Evolutionary conservation across 495 filamentous ascomycete genomes (phyloP).

Genomic region (Aspergillus taichungensis): DNA sequence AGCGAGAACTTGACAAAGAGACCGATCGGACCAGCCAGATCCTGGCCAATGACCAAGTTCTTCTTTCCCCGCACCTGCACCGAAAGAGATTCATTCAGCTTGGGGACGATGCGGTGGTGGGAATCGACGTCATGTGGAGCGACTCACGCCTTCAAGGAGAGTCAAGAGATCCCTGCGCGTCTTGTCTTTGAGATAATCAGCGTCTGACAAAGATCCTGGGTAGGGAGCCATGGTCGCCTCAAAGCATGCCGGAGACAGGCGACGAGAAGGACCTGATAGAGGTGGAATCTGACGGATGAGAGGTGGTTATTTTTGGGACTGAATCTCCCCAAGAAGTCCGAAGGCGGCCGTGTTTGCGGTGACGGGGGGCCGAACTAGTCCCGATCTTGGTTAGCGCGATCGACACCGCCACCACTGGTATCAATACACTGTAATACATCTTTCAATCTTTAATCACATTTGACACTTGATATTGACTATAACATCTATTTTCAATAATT

Average conservation of each 20-base stretch:
- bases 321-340: no score
- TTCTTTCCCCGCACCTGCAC: constrained; percentile 92
- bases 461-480: no score
- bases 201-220: constrained; percentile 54
- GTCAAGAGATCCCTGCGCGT: constrained; percentile 77
- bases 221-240: constrained; percentile 51
- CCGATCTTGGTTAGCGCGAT: no score
- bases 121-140: background rate
- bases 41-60: constrained; percentile 88
- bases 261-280: constrained; percentile 3
- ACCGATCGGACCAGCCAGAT: constrained; percentile 80
- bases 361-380: no score
- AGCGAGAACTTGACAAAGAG: constrained; percentile 89
- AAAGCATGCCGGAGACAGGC: constrained; percentile 16
- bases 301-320: constrained; percentile 1
- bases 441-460: no score
- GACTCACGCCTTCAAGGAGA: constrained; percentile 85
- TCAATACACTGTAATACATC: no score
- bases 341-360: no score
- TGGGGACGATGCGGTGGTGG: background rate
- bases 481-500: no score
- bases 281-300: no score
- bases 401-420: no score
- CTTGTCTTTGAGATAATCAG: constrained; percentile 72
- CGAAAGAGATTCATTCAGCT: constrained; percentile 16